phyloP scores from a whole-genome alignment of 176 grass and related monocot genomes.

The Poa pratensis region DNA sequence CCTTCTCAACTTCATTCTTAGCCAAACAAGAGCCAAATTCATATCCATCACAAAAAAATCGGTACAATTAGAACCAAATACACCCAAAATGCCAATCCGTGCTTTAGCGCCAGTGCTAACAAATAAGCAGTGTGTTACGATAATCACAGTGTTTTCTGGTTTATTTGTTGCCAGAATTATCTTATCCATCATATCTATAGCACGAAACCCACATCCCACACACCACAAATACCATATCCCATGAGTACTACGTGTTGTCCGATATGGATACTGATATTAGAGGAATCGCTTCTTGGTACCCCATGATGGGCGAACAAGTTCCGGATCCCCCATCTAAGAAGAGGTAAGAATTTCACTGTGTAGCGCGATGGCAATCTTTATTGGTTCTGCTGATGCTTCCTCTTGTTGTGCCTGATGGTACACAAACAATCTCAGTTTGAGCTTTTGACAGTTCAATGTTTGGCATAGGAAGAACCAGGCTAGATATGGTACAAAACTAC shows the following conservation, averaged over 20 bases:
- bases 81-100: background rate
- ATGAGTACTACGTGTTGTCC: background rate
- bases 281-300: no score
- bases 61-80: background rate
- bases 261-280: no score
- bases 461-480: background rate
- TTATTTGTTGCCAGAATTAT: slow-evolving; percentile 7
- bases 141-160: background rate
- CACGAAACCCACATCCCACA: background rate
- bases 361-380: slow-evolving; percentile 21
- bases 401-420: slow-evolving; percentile 47
- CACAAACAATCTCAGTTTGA: slow-evolving; percentile 8
- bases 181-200: background rate
- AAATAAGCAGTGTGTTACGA: background rate
- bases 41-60: background rate
- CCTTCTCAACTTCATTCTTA: no score
- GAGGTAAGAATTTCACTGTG: slow-evolving; percentile 48
- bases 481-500: background rate
- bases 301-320: no score
- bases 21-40: no score
- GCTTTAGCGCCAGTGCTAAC: background rate
- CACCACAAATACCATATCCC: background rate
- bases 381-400: slow-evolving; percentile 11
- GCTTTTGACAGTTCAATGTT: background rate
- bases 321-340: slow-evolving; percentile 14